These are phyloP conservation scores for Hylodesmum podocarpum DNA, from an alignment of 306 rosid species.

Conservation along the genomic window DNA sequence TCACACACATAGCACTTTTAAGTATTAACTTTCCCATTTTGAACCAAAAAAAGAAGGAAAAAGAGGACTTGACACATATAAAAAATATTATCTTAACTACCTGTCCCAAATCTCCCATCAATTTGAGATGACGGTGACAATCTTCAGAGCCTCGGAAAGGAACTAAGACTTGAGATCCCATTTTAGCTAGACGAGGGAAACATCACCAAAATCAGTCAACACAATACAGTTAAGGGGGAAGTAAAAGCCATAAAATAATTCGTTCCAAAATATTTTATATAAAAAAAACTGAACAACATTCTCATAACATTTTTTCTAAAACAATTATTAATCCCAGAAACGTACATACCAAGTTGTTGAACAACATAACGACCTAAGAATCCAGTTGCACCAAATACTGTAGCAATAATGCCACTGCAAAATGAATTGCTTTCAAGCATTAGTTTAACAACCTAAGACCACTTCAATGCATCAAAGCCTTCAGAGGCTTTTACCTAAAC, in stretches of 20 bases:
- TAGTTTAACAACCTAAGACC: slow-evolving; percentile 23
- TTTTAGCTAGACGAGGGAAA: slow-evolving; percentile 70
- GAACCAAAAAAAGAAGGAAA: slow-evolving; percentile 2
- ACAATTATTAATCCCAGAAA: slow-evolving; percentile 4
- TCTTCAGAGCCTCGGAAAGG: slow-evolving; percentile 98
- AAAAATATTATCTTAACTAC: slow-evolving; percentile 45
- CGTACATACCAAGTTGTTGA: slow-evolving; percentile 88
- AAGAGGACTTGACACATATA: background rate
- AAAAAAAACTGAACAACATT: background rate
- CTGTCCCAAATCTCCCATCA: slow-evolving; percentile 99
- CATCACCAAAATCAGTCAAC: slow-evolving; percentile 28
- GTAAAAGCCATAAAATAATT: background rate
- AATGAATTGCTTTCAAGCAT: slow-evolving; percentile 27
- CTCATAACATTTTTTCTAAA: background rate
- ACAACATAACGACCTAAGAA: slow-evolving; percentile 99
- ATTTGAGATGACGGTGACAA: slow-evolving; percentile 86
- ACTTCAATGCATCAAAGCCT: slow-evolving; percentile 27
- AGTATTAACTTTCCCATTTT: slow-evolving; percentile 12
- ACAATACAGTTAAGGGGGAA: background rate
- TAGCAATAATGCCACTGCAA: slow-evolving; percentile 89
- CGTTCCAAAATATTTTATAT: background rate
- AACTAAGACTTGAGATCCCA: slow-evolving; percentile 93
- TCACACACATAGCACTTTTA: background rate
- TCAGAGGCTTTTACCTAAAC: slow-evolving; percentile 8
- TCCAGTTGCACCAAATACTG: slow-evolving; percentile 98